Evolutionary conservation across 2,329 filamentous ascomycete species (phyloP), one percentile per base, ranked within the genome.

Genomic region (Ophiostoma perfectum): DNA sequence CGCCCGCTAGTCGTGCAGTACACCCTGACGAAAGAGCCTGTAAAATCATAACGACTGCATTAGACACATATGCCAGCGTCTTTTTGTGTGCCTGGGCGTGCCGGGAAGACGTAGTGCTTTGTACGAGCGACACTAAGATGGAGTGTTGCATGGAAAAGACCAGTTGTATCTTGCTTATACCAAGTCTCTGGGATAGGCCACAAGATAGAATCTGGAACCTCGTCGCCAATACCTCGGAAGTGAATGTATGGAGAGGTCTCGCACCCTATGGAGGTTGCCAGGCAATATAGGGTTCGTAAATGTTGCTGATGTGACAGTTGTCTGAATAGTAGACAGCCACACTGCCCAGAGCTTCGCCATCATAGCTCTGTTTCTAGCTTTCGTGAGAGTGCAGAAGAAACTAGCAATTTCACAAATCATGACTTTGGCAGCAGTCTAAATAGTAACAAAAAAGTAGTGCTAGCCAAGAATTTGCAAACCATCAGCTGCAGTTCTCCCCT

Each of bases 1-100:
- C 49, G 49, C 12, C 49, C 49, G 12, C 27, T 55, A 55, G 49
- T 55, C 49, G 49, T 55, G 49, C 49, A 55, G 7, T 55, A 55
- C 8, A 55, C 18, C 14, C 49, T 18, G 7, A 55, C 49, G 27
- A 27, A 55, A n/a, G 49, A 11, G n/a, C 49, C 49, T 14, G 49
- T 55, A 8, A 55, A 55, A 8, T 18, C 49, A n/a, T 55, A 18
- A 55, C 49, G 4, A 18, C 49, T 3, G 9, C 14, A 8, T 36
- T 55, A 3, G 49, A 55, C 49, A 14, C 49, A 55, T 55, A 27
- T 9, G 49, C 49, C 49, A 55, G n/a, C 5, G 1, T 27, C 27
- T 8, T 55, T 18, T 9, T 18, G n/a, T 27, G 14, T 4, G 49
- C 18, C n/a, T 1, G 49, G 1, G n/a, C 49, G 27, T 2, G 49